Base-by-base conservation (phyloP, 805 yeast species). In the Sungouiozyma ichnusensis region DNA sequence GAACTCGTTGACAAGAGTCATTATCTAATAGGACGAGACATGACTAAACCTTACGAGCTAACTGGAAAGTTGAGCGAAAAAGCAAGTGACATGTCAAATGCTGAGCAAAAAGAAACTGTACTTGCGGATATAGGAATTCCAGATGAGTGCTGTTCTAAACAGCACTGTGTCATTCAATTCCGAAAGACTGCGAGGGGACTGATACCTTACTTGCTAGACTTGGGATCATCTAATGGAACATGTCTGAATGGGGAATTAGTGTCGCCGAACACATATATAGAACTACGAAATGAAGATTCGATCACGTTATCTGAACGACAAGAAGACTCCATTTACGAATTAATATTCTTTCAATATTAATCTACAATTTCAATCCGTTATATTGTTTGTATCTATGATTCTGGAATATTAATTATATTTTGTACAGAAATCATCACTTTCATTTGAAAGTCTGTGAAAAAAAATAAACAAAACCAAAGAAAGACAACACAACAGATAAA, bases 111-210 rank as follows among this genome's bases (percentile, higher is more conserved):
- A 20, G 56, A 54, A 34, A 40, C 43, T 4, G 49, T 50, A 2
- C 51, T 68, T 1, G 68, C 64, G 14, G 70, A 70, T 47, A 57
- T 69, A 2, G 47, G 50, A 20, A 55, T 68, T 1, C 60, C 60
- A 5, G 62, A 64, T 37, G 61, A 57, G 20, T 53, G 64, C 1
- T 65, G 70, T 40, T 68, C 73, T 0, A 65, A 66, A 38, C 74
- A 72, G 48, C 77, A 73, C 48, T 74, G 76, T 16, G 76, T 62
- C 0, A 57, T 73, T 6, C 77, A 72, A 45, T 72, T 67, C 46
- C 53, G 72, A 24, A 38, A 49, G n/a, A 46, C 48, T 13, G 39
- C 48, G 4, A 48, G 39, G 16, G 20, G 40, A 16, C 40, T 58
- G 19, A 51, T 51, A n/a, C 67, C 68, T 4, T 73, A 69, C 44